Evolutionary conservation across 495 filamentous ascomycete genomes (phyloP).

Genomic region (Xeromyces bisporus): DNA sequence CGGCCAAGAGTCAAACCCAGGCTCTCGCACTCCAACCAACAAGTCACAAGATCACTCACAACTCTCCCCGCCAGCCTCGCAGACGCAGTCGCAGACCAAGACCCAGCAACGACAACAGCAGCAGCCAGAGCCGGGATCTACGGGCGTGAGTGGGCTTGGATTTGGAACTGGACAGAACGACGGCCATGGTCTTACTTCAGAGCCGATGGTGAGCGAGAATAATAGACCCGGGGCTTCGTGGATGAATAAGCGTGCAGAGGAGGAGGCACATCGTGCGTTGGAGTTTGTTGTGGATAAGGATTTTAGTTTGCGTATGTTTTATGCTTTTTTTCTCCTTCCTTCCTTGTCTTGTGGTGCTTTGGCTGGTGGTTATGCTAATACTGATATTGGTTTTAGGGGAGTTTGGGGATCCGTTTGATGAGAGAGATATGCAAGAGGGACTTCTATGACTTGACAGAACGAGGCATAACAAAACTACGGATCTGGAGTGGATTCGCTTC

Average conservation of each 20-base stretch:
- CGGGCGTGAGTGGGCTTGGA: constrained; percentile 2
- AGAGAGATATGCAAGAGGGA: constrained; percentile 42
- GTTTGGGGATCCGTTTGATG: constrained; percentile 43
- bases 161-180: constrained; percentile 3
- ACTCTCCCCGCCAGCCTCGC: constrained; percentile 39
- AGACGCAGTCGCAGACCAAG: too few species aligned
- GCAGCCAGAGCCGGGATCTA: constrained; percentile 6
- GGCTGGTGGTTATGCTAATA: constrained; percentile 1
- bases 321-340: neutral
- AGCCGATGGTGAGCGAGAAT: constrained; percentile 1
- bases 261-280: constrained; percentile 40
- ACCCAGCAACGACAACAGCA: too few species aligned
- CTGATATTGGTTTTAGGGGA: constrained; percentile 16
- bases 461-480: neutral
- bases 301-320: constrained; percentile 27
- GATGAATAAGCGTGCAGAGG: constrained; percentile 41
- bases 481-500: too few species aligned
- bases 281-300: constrained; percentile 31
- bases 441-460: constrained; percentile 16
- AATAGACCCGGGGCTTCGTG: constrained; percentile 36
- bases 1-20: constrained; percentile 15
- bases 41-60: constrained; percentile 15
- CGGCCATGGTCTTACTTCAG: too few species aligned
- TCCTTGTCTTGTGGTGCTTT: neutral
- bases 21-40: constrained; percentile 22